These are phyloP conservation scores for Paraglomus occultum DNA, from an alignment of 192 early-diverging fungal genomes.

Conservation along the genomic window DNA sequence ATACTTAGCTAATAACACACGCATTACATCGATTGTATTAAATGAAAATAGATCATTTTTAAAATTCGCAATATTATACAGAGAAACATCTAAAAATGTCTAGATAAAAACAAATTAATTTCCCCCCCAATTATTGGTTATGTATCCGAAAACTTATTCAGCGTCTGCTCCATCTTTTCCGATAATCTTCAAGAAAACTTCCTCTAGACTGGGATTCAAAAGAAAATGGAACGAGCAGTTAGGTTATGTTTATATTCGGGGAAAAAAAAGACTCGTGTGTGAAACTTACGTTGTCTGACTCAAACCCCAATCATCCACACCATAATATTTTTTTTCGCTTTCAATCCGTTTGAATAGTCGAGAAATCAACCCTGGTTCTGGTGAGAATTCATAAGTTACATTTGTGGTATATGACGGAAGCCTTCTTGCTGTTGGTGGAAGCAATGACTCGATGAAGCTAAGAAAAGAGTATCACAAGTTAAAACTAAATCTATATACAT, in stretches of 20 bases:
- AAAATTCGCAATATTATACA: no score
- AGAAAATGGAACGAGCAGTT: neutral
- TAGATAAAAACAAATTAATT: no score
- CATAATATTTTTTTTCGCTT: slow-evolving; percentile 36
- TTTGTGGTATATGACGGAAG: slow-evolving; percentile 36
- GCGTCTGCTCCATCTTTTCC: slow-evolving; percentile 47
- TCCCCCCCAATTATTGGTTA: no score
- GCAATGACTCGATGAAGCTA: slow-evolving; percentile 44
- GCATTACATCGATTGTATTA: no score
- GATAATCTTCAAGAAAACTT: slow-evolving; percentile 67
- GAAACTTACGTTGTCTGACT: slow-evolving; percentile 56
- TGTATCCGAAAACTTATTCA: neutral
- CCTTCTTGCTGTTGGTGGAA: slow-evolving; percentile 15
- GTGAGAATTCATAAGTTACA: slow-evolving; percentile 48
- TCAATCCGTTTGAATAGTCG: slow-evolving; percentile 57
- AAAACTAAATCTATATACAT: slow-evolving; percentile 37
- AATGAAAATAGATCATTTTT: no score
- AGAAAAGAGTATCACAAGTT: slow-evolving; percentile 36
- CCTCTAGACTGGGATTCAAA: slow-evolving; percentile 48
- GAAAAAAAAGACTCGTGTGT: no score
- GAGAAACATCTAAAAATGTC: no score
- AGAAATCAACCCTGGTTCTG: slow-evolving; percentile 37
- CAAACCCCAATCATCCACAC: slow-evolving; percentile 67
- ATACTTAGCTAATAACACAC: no score
- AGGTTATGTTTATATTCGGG: no score